phyloP scores from a whole-genome alignment of 2,329 filamentous ascomycete genomes.

The Fusarium illudens region DNA sequence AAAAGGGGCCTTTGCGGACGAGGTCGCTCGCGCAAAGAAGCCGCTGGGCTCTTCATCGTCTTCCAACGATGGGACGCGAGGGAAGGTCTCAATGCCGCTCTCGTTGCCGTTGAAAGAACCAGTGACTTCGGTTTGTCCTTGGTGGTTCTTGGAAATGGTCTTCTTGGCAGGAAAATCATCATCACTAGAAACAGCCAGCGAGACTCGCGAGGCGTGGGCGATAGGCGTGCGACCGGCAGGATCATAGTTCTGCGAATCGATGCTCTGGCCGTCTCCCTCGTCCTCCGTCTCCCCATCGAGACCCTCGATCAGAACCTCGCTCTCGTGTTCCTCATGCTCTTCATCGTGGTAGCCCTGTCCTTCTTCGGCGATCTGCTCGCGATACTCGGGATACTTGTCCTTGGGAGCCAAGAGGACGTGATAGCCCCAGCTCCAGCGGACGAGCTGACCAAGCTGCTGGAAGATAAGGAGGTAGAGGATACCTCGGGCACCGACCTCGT shows the following conservation, averaged over 20 bases:
- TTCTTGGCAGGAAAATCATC: slow-evolving; percentile 52
- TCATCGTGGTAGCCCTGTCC: slow-evolving; percentile 66
- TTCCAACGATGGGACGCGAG: slow-evolving; percentile 58
- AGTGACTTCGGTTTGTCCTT: slow-evolving; percentile 39
- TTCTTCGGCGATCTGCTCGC: slow-evolving; percentile 62
- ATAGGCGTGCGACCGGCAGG: slow-evolving; percentile 66
- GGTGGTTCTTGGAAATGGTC: slow-evolving; percentile 35
- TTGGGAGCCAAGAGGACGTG: slow-evolving; percentile 91
- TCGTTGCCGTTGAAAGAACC: slow-evolving; percentile 43
- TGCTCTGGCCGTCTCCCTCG: slow-evolving; percentile 47
- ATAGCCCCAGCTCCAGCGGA: slow-evolving; percentile 98
- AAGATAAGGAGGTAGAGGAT: slow-evolving; percentile 97
- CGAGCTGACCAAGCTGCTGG: slow-evolving; percentile 93
- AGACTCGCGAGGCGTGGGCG: slow-evolving; percentile 58
- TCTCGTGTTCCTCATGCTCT: slow-evolving; percentile 53
- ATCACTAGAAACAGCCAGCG: slow-evolving; percentile 59
- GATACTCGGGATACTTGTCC: slow-evolving; percentile 73
- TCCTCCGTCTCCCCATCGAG: slow-evolving; percentile 51
- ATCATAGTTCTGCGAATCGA: slow-evolving; percentile 59
- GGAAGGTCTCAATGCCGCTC: slow-evolving; percentile 70
- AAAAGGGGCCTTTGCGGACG: slow-evolving; percentile 45
- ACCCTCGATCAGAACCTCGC: slow-evolving; percentile 53
- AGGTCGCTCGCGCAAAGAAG: slow-evolving; percentile 49
- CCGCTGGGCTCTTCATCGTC: slow-evolving; percentile 53
- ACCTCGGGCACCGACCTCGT: slow-evolving; percentile 91